A percentile compares a stretch with the other conserved stretches of the same genome.
These are phyloP conservation scores for Podosphaera xanthii DNA, from an alignment of 2,329 filamentous ascomycete genomes.

Conservation along the genomic window DNA sequence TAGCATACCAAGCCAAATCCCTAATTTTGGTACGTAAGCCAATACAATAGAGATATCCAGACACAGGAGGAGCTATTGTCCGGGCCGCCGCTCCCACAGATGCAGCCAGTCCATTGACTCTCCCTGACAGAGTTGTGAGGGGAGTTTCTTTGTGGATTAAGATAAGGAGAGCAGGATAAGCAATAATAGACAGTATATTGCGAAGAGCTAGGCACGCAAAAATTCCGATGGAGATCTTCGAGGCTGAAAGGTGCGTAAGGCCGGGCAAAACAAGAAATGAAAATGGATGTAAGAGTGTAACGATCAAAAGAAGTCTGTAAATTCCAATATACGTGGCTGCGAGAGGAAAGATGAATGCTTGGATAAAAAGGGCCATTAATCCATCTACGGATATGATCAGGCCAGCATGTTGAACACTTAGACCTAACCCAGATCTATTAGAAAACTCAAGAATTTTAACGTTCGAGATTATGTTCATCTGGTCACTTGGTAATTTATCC, in stretches of 20 bases:
- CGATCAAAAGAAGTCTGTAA: conserved; percentile 30
- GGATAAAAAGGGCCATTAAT: conserved; percentile 33
- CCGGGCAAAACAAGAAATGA: conserved; percentile 36
- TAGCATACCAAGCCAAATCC: conserved; percentile 40
- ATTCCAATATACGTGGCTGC: conserved; percentile 35
- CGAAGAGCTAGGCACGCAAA: conserved; percentile 26
- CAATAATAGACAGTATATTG: conserved; percentile 36
- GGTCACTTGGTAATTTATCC: conserved; percentile 29
- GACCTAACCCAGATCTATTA: conserved; percentile 38
- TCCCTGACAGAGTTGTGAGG: conserved; percentile 30
- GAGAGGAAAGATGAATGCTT: conserved; percentile 36
- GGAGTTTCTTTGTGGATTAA: conserved; percentile 45
- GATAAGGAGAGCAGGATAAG: conserved; percentile 43
- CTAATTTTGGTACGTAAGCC: conserved; percentile 35
- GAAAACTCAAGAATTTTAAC: conserved; percentile 19
- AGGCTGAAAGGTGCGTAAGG: conserved; percentile 28
- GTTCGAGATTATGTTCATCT: neutral
- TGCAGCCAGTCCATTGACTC: conserved; percentile 42
- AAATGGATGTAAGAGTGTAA: conserved; percentile 36
- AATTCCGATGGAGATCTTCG: conserved; percentile 31
- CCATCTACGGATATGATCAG: conserved; percentile 37
- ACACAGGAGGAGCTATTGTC: conserved; percentile 42
- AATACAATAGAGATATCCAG: conserved; percentile 38
- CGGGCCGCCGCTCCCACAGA: conserved; percentile 42
- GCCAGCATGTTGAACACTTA: conserved; percentile 38